Base-by-base conservation (phyloP, 495 filamentous ascomycete genomes). In the Sabuloglossum arenarium region DNA sequence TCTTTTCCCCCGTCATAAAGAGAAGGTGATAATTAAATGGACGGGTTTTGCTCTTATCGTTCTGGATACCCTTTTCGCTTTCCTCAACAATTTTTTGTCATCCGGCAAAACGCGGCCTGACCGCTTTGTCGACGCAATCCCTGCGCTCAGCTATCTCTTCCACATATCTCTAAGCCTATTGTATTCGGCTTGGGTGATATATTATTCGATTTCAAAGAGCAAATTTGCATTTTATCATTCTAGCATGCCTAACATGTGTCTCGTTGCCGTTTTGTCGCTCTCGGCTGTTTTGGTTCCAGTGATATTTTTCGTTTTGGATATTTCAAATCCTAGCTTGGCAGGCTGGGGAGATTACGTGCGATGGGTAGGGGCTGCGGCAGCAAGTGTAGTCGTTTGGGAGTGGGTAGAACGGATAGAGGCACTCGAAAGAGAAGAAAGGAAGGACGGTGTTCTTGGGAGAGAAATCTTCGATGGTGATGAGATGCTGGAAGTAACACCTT, bases 401-500 rank as follows among this genome's bases (percentile, higher is more conserved):
- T 98, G 91, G 91, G 91, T 98, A 19, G 91, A 98, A 66, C 77
- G 93, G n/a, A 98, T 98, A 54, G 91, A 98, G 66, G 88, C 88
- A 0, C 69, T 98, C 51, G 91, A 98, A 68, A 78, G 91, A 54
- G 90, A 98, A 63, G 91, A 98, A 62, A 86, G 86, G 62, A 94
- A 94, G 66, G 91, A 94, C 59, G 93, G 91, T 9, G 90, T 98
- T 25, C 73, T 98, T 3, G 91, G 91, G 21, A 73, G 91, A 58
- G 91, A 98, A 64, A 79, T 97, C 0, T 97, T 96, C 60, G 91
- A 97, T 62, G 93, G 90, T 14, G 91, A 98, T 61, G 91, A 98
- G 66, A 94, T 93, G 86, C 70, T 93, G 34, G 87, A 93, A 24
- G 72, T 82, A 24, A 83, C 80, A 10, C 78, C 79, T 14, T 76